Evolutionary conservation across 192 early-diverging fungal species (phyloP).

Genomic region (Rhizophagus sp.): DNA sequence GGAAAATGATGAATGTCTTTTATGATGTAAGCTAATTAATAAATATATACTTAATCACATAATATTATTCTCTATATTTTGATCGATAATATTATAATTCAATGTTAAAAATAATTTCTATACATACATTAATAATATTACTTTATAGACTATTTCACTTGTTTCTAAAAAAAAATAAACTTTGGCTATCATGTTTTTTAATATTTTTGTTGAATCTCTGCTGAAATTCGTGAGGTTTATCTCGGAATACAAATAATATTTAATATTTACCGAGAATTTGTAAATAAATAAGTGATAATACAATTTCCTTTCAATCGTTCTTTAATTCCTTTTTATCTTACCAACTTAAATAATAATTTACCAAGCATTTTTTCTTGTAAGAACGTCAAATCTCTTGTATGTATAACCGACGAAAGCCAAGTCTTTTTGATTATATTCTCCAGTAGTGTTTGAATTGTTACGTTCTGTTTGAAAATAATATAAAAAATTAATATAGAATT

Average conservation of each 20-base stretch:
- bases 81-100: too few relatives aligned
- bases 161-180: too few relatives aligned
- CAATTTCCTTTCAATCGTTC: background rate
- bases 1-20: too few relatives aligned
- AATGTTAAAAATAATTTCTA: background rate
- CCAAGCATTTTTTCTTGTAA: slow-evolving; percentile 71
- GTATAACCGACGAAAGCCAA: slow-evolving; percentile 99
- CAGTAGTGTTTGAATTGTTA: slow-evolving; percentile 15
- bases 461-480: background rate
- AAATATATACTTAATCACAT: too few relatives aligned
- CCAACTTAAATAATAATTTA: slow-evolving; percentile 32
- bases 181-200: background rate
- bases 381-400: slow-evolving; percentile 89
- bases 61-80: too few relatives aligned
- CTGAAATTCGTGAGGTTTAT: background rate
- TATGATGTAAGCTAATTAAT: too few relatives aligned
- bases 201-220: background rate
- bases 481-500: background rate
- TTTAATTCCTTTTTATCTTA: background rate
- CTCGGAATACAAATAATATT: too few relatives aligned
- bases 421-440: slow-evolving; percentile 75
- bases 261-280: too few relatives aligned
- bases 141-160: background rate
- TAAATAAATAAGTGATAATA: background rate
- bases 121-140: background rate